Evolutionary conservation across 1,284 basidiomycete species (phyloP), one percentile per base, ranked within the genome.

Genomic region (Afroboletus lepidellus): DNA sequence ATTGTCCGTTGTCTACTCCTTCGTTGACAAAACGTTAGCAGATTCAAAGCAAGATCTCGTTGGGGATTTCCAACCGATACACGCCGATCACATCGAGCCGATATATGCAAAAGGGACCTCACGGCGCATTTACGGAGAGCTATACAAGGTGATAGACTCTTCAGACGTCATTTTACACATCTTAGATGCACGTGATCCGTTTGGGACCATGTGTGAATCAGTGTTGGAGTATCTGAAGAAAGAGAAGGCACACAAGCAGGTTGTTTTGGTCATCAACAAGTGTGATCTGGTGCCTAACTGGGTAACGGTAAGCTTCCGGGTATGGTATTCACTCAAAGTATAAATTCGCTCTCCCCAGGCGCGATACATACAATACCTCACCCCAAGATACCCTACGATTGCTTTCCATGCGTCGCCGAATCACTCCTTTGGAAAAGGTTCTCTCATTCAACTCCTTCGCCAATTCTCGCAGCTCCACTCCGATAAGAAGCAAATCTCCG

Each of bases 141-240:
- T 99, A 23, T 99, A 99, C 82, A 99, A 99, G 72, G 97, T 99
- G 60, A 95, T 99, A 65, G 97, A 99, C 72, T 98, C 94, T 3
- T 97, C 93, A 9, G 96, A 99, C 68, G 94, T 99, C 42, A 84
- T 99, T 57, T 82, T 99, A 37, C 97, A 99, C 71, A 85, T 99
- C 43, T 77, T 99, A 57, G 97, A 99, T 72, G 96, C 95, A 27
- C 84, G 96, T 49, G 96, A 99, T 72, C 96, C 96, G 1, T 71
- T 98, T 46, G 97, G 97, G 15, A 98, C 97, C n/a, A 81, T 97
- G 62, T 99, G 97, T 74, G 87, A 94, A 69, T 95, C 92, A 30
- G 92, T 98, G 20, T 83, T 98, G 53, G 92, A 96, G 60, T 98
- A 91, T 66, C 80, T 99, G 63, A 85, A 84, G 65, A 98, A 98